Conservation (phyloP, 1,284 basidiomycete genomes). For the Sanguinoderma infundibulare region DNA sequence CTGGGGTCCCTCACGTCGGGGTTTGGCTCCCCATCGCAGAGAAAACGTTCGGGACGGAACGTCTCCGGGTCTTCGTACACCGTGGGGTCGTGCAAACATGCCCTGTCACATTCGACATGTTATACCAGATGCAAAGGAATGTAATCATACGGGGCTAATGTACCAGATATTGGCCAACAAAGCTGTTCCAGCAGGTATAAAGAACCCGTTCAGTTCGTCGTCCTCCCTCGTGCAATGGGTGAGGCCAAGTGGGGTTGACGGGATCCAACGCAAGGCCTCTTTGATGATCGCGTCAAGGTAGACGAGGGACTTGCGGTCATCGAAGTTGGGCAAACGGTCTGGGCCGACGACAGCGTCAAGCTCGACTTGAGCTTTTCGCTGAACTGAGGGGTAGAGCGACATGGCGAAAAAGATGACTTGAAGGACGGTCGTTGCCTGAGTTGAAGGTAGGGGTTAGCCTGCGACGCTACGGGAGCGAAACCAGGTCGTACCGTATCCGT, state of each 20-base stretch:
- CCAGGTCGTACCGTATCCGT: constrained; percentile 14
- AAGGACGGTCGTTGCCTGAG: constrained; percentile 28
- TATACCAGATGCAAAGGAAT: neutral
- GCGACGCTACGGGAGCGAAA: too few species aligned
- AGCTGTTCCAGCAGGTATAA: constrained; percentile 26
- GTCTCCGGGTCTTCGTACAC: constrained; percentile 18
- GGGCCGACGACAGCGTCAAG: constrained; percentile 34
- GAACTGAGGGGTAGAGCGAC: constrained; percentile 28
- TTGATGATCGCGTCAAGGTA: constrained; percentile 20
- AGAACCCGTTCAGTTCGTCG: constrained; percentile 15
- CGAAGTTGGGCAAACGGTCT: constrained; percentile 30
- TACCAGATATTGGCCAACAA: constrained; percentile 25
- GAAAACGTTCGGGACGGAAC: constrained; percentile 25
- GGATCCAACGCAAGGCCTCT: constrained; percentile 18
- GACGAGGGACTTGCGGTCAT: constrained; percentile 21
- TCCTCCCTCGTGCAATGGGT: constrained; percentile 12
- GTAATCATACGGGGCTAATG: neutral
- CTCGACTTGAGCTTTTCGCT: constrained; percentile 35
- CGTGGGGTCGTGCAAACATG: constrained; percentile 24
- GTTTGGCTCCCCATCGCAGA: constrained; percentile 15
- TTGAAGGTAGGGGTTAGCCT: neutral
- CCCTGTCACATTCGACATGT: constrained; percentile 2
- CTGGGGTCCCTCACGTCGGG: constrained; percentile 10
- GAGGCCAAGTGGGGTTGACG: constrained; percentile 8
- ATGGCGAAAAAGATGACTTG: constrained; percentile 26